phyloP scores from a whole-genome alignment of 2,329 filamentous ascomycete genomes.

The Myriosclerotinia scirpicola region DNA sequence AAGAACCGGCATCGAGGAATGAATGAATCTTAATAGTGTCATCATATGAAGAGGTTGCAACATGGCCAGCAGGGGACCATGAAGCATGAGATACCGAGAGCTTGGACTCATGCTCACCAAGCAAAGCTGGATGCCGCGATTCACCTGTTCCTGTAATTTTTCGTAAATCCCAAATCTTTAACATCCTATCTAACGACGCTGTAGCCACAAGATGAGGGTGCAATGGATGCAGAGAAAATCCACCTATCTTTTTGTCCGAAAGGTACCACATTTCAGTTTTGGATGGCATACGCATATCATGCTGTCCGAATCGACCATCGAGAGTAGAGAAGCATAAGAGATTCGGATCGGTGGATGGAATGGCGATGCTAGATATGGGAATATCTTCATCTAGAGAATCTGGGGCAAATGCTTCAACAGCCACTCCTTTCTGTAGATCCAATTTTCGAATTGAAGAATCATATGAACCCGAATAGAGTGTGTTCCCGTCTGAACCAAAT shows the following conservation, averaged over 20 bases:
- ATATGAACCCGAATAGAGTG: conserved; percentile 83
- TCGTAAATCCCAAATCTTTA: conserved; percentile 91
- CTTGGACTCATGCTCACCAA: conserved; percentile 79
- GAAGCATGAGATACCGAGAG: conserved; percentile 90
- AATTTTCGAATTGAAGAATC: conserved; percentile 88
- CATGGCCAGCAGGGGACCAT: conserved; percentile 79
- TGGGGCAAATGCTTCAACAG: conserved; percentile 79
- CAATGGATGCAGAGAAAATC: conserved; percentile 80
- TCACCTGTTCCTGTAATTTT: conserved; percentile 68
- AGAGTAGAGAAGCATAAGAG: conserved; percentile 85
- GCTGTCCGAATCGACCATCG: conserved; percentile 74
- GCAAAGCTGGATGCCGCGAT: conserved; percentile 60
- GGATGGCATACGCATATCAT: conserved; percentile 67
- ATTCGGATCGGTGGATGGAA: conserved; percentile 68
- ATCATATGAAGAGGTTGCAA: conserved; percentile 92
- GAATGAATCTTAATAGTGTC: conserved; percentile 93
- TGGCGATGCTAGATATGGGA: conserved; percentile 81
- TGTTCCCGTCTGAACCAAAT: conserved; percentile 70
- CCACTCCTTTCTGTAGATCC: conserved; percentile 77
- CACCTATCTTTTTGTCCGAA: conserved; percentile 92
- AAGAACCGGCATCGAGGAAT: conserved; percentile 61
- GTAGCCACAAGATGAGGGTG: conserved; percentile 84
- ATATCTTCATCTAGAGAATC: conserved; percentile 67
- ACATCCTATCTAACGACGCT: conserved; percentile 81
- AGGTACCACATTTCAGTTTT: conserved; percentile 70